Evolutionary conservation across 164 flowering plant species (phyloP).

Genomic region (Brasenia schreberi): DNA sequence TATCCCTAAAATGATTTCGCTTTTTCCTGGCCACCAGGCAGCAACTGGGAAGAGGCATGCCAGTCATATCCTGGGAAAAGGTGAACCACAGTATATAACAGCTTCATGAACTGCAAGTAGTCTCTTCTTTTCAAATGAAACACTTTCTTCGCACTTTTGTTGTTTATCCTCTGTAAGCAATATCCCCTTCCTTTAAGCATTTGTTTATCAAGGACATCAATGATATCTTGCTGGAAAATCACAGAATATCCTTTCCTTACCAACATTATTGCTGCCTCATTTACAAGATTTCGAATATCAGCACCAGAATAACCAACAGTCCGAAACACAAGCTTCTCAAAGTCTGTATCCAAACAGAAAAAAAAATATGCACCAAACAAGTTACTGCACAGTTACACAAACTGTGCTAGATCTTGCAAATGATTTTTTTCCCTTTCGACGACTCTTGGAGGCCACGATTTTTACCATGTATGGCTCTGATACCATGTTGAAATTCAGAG

Average conservation of each 20-base stretch:
- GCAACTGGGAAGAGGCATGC: constrained; percentile 98
- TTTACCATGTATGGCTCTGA: no score
- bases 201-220: constrained; percentile 92
- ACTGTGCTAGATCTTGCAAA: no score
- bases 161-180: constrained; percentile 97
- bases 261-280: constrained; percentile 96
- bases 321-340: constrained; percentile 96
- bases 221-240: constrained; percentile 71
- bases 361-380: no score
- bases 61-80: constrained; percentile 92
- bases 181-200: constrained; percentile 97
- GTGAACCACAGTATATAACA: constrained; percentile 87
- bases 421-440: no score
- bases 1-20: constrained; percentile 86
- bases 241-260: constrained; percentile 80
- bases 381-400: no score
- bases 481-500: no score
- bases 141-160: constrained; percentile 76
- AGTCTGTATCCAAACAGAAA: no score
- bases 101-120: constrained; percentile 97
- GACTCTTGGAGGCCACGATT: no score
- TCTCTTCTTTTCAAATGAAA: constrained; percentile 71
- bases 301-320: constrained; percentile 99
- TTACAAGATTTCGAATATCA: constrained; percentile 87
- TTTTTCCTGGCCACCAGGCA: constrained; percentile 98